These are phyloP conservation scores for Fulvia fulva DNA, from an alignment of 2,329 filamentous ascomycete genomes.

Conservation along the genomic window DNA sequence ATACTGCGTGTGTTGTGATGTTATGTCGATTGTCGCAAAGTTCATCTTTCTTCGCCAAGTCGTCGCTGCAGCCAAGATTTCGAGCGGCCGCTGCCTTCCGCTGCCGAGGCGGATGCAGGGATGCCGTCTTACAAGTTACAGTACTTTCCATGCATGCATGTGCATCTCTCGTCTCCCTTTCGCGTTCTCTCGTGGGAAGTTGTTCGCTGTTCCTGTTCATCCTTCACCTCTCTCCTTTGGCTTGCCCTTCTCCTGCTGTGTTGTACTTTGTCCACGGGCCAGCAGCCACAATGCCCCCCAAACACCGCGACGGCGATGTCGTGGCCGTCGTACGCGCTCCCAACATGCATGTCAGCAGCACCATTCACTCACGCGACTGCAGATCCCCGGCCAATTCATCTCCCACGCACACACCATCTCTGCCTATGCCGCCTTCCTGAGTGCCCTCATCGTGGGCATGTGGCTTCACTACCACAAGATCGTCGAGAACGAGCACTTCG, in stretches of 20 bases:
- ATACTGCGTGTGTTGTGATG: conserved; percentile 44
- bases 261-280: conserved; percentile 11
- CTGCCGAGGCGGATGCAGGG: background rate
- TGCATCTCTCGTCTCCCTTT: background rate
- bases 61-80: background rate
- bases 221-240: conserved; percentile 4
- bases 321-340: conserved; percentile 52
- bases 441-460: conserved; percentile 74
- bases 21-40: background rate
- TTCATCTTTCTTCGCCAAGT: background rate
- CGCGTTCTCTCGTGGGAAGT: background rate
- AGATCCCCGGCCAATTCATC: conserved; percentile 81
- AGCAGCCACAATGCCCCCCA: conserved; percentile 51
- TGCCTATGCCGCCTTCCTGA: conserved; percentile 83
- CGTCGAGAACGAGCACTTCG: conserved; percentile 76
- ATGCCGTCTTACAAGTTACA: no score
- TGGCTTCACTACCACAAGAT: conserved; percentile 92
- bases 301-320: conserved; percentile 60
- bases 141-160: background rate
- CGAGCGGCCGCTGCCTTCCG: background rate
- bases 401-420: conserved; percentile 80
- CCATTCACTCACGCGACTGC: conserved; percentile 16
- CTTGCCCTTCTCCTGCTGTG: conserved; percentile 8
- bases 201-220: background rate
- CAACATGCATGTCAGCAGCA: conserved; percentile 8